phyloP scores from a whole-genome alignment of 768 basidiomycete species.

The Chalciporus sphaerocephalus region DNA sequence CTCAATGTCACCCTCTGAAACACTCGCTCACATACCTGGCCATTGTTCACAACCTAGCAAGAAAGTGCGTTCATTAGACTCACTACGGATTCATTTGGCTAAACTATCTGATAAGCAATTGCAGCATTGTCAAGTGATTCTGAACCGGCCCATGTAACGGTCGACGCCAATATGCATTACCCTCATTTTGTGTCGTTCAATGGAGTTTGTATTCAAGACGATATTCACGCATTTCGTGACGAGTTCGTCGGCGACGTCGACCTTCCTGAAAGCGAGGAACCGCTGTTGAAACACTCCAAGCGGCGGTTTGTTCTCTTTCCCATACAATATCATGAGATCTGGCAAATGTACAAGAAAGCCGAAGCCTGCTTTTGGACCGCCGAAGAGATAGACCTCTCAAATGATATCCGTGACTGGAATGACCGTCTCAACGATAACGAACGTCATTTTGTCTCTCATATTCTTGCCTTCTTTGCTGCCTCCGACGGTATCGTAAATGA shows the following conservation, averaged over 20 bases:
- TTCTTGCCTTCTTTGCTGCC: conserved; percentile 93
- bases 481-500: conserved; percentile 95
- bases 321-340: conserved; percentile 91
- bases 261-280: conserved; percentile 48
- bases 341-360: conserved; percentile 92
- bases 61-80: conserved; percentile 13
- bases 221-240: not conserved
- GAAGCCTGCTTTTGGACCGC: conserved; percentile 93
- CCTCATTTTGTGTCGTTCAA: not conserved
- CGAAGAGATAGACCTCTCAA: conserved; percentile 85
- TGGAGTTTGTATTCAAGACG: not conserved
- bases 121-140: conserved; percentile 4
- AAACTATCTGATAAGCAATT: not conserved
- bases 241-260: conserved; percentile 19
- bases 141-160: not conserved
- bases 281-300: conserved; percentile 70
- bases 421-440: conserved; percentile 72
- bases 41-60: not conserved
- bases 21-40: not conserved
- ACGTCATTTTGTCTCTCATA: conserved; percentile 82
- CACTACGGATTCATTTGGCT: no score
- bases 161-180: conserved; percentile 1
- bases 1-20: not conserved
- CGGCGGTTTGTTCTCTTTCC: conserved; percentile 89
- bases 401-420: conserved; percentile 83